A percentile compares a stretch with the other conserved stretches of the same genome.
Conservation (phyloP, 202 grass and related monocot genomes). For the Cymbopogon flexuosus region DNA sequence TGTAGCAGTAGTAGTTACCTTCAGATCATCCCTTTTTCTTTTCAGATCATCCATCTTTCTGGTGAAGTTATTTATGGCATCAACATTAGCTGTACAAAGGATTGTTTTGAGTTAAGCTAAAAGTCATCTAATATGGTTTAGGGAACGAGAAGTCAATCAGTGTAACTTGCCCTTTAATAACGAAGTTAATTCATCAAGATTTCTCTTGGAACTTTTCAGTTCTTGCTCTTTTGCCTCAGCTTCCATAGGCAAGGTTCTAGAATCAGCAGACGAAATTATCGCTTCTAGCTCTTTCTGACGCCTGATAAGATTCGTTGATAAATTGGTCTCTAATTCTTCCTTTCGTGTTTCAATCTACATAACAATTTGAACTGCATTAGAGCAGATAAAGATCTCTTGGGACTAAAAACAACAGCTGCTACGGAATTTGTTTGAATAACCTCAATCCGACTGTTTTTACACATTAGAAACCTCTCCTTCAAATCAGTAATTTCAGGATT, state of each 20-base stretch:
- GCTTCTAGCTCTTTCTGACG: conserved; percentile 85
- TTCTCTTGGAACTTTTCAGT: conserved; percentile 61
- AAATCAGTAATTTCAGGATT: conserved; percentile 97
- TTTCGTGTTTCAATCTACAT: conserved; percentile 92
- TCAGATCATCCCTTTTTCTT: conserved; percentile 68
- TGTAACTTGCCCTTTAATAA: conserved; percentile 64
- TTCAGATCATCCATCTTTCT: conserved; percentile 63
- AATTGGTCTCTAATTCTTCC: conserved; percentile 92
- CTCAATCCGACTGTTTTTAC: conserved; percentile 92
- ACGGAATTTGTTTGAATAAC: conserved; percentile 41
- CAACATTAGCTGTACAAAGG: conserved; percentile 55
- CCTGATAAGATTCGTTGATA: conserved; percentile 95
- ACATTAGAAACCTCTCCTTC: conserved; percentile 70
- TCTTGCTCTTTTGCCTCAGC: conserved; percentile 72
- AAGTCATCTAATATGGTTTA: neutral
- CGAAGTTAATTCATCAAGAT: conserved; percentile 67
- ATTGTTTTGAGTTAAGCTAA: conserved; percentile 32
- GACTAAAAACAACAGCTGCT: neutral
- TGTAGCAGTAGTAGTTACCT: conserved; percentile 43
- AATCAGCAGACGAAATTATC: conserved; percentile 86
- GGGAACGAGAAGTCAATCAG: conserved; percentile 2
- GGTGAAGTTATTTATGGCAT: conserved; percentile 58
- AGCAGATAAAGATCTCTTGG: neutral
- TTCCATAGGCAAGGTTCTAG: conserved; percentile 61
- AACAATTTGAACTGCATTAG: conserved; percentile 26